phyloP scores from a whole-genome alignment of 2,329 filamentous ascomycete genomes.

The Aurifilum marmelostoma region DNA sequence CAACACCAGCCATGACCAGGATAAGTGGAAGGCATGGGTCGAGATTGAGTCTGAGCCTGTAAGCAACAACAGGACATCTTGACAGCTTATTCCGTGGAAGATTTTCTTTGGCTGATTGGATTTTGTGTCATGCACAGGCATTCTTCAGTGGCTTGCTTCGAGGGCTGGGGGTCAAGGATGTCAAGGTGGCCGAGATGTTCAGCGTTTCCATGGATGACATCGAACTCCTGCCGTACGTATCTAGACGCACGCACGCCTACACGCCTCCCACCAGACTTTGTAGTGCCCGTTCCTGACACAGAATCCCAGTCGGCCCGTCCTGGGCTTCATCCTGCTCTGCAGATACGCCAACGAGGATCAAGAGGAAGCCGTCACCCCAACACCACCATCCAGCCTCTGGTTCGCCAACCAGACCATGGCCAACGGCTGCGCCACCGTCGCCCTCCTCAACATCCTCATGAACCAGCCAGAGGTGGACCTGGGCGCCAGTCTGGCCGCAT shows the following conservation, averaged over 20 bases:
- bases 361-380: constrained; percentile 56
- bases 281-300: constrained; percentile 35
- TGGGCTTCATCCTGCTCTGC: constrained; percentile 89
- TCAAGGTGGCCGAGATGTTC: constrained; percentile 78
- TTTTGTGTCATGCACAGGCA: constrained; percentile 54
- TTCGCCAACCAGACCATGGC: constrained; percentile 90
- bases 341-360: constrained; percentile 63
- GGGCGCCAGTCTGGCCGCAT: constrained; percentile 69
- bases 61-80: constrained; percentile 37
- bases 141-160: constrained; percentile 85
- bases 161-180: constrained; percentile 73
- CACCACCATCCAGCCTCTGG: constrained; percentile 70
- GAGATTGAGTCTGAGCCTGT: constrained; percentile 92
- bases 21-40: constrained; percentile 72
- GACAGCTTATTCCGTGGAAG: neutral
- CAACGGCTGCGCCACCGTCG: constrained; percentile 91
- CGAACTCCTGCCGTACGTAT: constrained; percentile 61
- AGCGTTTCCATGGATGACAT: constrained; percentile 65
- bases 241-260: constrained; percentile 9
- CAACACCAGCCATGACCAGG: constrained; percentile 55
- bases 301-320: constrained; percentile 66
- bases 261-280: neutral
- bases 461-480: constrained; percentile 71
- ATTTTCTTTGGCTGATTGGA: neutral
- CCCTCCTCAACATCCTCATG: constrained; percentile 91